Conservation (phyloP, 2,329 filamentous ascomycete genomes). For the Daldinia eschscholtzii region DNA sequence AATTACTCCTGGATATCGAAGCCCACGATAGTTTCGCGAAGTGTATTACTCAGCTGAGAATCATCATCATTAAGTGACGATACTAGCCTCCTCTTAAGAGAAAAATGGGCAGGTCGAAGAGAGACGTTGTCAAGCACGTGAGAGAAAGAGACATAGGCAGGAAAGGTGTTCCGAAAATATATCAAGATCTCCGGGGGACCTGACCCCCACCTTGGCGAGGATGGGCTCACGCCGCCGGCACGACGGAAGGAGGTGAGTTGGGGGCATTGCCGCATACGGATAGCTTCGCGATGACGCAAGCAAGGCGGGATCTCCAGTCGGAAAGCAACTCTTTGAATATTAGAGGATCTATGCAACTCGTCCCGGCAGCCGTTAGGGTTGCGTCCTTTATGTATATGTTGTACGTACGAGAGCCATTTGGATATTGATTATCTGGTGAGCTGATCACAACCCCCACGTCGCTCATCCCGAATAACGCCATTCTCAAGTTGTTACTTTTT, state of each 20-base stretch:
- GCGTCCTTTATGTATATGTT: slow-evolving; percentile 25
- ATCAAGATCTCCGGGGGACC: background rate
- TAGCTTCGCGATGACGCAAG: slow-evolving; percentile 39
- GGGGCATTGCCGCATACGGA: slow-evolving; percentile 35
- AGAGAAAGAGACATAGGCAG: background rate
- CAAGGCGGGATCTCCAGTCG: slow-evolving; percentile 20
- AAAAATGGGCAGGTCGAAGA: background rate
- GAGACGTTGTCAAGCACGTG: slow-evolving; percentile 10
- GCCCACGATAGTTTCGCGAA: background rate
- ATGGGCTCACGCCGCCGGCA: slow-evolving; percentile 34
- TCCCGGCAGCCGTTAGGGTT: slow-evolving; percentile 32
- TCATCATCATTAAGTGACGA: slow-evolving; percentile 5
- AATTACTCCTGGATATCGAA: background rate
- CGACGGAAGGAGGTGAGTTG: slow-evolving; percentile 32
- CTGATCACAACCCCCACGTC: slow-evolving; percentile 26
- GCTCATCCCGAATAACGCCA: slow-evolving; percentile 25
- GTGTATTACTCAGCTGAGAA: slow-evolving; percentile 19
- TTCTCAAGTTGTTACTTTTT: slow-evolving; percentile 4
- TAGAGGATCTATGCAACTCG: slow-evolving; percentile 21
- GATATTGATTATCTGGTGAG: slow-evolving; percentile 18
- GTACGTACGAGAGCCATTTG: slow-evolving; percentile 18
- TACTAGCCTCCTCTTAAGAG: background rate
- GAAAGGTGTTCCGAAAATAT: slow-evolving; percentile 40
- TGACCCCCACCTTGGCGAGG: slow-evolving; percentile 42
- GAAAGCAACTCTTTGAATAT: slow-evolving; percentile 13